These are phyloP conservation scores for Oenanthe sinensis DNA, from an alignment of 129 eudicot genomes.

Conservation along the genomic window DNA sequence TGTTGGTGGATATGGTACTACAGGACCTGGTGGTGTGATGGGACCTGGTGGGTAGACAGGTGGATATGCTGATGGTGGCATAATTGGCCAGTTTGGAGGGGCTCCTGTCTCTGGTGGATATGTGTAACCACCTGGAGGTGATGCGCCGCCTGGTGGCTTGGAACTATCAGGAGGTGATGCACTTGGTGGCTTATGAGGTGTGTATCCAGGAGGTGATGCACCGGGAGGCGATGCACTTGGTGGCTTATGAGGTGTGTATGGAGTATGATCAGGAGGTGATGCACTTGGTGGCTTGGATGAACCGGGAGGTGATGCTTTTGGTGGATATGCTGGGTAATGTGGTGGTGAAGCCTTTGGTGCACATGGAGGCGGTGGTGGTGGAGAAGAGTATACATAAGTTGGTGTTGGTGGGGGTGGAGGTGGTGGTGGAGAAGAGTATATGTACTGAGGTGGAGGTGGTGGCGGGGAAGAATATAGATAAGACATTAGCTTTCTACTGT, in stretches of 20 bases:
- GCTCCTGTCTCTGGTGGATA: not conserved
- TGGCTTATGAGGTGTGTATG: not conserved
- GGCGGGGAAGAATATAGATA: slow-evolving; percentile 12
- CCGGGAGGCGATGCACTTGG: slow-evolving; percentile 17
- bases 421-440: slow-evolving; percentile 26
- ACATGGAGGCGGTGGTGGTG: slow-evolving; percentile 21
- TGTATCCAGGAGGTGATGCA: slow-evolving; percentile 20
- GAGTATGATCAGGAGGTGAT: not conserved
- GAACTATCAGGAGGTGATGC: slow-evolving; percentile 23
- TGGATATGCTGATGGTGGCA: slow-evolving; percentile 21
- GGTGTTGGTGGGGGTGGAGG: slow-evolving; percentile 28
- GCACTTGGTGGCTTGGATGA: slow-evolving; percentile 23
- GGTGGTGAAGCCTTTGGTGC: slow-evolving; percentile 13
- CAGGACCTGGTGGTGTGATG: slow-evolving; percentile 3
- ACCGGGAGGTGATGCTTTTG: slow-evolving; percentile 5
- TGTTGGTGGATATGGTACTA: slow-evolving; percentile 23
- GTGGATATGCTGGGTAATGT: not conserved
- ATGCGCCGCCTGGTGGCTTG: slow-evolving; percentile 20
- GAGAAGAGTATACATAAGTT: slow-evolving; percentile 9
- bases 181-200: slow-evolving; percentile 15
- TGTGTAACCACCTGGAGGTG: slow-evolving; percentile 1
- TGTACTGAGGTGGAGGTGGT: slow-evolving; percentile 5
- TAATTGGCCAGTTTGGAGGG: slow-evolving; percentile 23
- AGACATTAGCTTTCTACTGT: slow-evolving; percentile 5
- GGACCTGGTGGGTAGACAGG: slow-evolving; percentile 23